Evolutionary conservation across 306 rosid genomes (phyloP).

Genomic region (Prunus mira): DNA sequence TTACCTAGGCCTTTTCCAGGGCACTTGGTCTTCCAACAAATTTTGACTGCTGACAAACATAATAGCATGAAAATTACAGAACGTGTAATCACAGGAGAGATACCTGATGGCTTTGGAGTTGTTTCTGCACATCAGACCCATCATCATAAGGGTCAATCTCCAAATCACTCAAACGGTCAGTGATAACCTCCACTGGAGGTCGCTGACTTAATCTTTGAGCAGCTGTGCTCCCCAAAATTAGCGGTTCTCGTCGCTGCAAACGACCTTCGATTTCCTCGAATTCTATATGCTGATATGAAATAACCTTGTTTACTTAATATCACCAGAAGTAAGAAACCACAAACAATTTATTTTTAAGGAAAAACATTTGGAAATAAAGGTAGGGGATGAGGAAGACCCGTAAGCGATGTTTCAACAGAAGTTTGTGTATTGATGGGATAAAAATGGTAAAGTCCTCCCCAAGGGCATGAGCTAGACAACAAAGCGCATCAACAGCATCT

Average conservation of each 20-base stretch:
- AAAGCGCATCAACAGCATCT: constrained; percentile 91
- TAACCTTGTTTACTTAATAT: not conserved
- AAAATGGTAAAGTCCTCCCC: constrained; percentile 97
- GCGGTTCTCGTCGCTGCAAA: constrained; percentile 75
- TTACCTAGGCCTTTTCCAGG: not conserved
- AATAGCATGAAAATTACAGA: not conserved
- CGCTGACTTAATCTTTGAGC: constrained; percentile 60
- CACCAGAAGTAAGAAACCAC: constrained; percentile 3
- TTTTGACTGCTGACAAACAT: not conserved
- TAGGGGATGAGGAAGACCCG: constrained; percentile 44
- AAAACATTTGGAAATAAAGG: not conserved
- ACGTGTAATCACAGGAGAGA: constrained; percentile 9
- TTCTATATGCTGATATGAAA: constrained; percentile 78
- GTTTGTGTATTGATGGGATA: constrained; percentile 88
- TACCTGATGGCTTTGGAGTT: constrained; percentile 89
- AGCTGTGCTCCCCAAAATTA: constrained; percentile 67
- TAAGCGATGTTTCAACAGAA: constrained; percentile 68
- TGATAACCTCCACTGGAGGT: constrained; percentile 68
- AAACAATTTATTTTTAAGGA: not conserved
- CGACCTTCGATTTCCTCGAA: constrained; percentile 97
- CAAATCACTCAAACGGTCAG: constrained; percentile 69
- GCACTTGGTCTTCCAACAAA: constrained; percentile 7
- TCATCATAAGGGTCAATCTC: constrained; percentile 80
- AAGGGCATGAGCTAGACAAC: constrained; percentile 94
- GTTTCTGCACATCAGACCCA: constrained; percentile 68